Percentiles rank a stretch among this genome's conserved stretches.
These are phyloP conservation scores for Tetrahymena thermophila DNA, from an alignment of 73 alveolate genomes.

Conservation along the genomic window DNA sequence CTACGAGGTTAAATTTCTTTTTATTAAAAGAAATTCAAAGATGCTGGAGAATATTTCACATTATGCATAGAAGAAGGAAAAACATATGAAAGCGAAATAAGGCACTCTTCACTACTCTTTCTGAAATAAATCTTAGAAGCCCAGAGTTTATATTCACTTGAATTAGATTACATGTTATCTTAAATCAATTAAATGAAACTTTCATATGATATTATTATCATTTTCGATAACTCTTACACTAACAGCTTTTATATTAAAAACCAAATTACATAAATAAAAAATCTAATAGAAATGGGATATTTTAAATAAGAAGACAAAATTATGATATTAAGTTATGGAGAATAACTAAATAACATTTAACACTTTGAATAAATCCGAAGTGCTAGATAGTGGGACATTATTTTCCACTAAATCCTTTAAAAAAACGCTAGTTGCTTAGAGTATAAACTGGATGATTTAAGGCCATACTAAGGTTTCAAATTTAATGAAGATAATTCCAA, in stretches of 20 bases:
- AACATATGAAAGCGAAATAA: background rate
- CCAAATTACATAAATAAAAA: background rate
- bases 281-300: background rate
- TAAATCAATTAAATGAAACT: background rate
- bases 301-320: background rate
- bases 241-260: background rate
- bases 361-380: background rate
- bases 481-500: background rate
- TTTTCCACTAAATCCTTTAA: background rate
- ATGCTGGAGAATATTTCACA: background rate
- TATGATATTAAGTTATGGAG: background rate
- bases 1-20: background rate
- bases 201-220: background rate
- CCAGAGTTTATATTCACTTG: background rate
- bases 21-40: background rate
- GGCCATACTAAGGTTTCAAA: background rate
- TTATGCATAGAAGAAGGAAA: background rate
- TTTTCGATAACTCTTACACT: background rate
- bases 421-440: background rate
- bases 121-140: background rate
- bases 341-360: background rate
- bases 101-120: background rate
- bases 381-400: background rate
- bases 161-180: background rate
- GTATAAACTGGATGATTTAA: background rate